Conservation (phyloP, 306 rosid species). For the Cucumis sativus region Cucumber_9930_V3 NC_026656.2:4878001-4878500, state of each 20-base stretch:
- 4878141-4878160: background rate
- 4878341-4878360: background rate
- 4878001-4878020: background rate
- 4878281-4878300: background rate
- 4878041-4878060: background rate
- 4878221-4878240: background rate
- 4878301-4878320: background rate
- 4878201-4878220: background rate
- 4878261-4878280: no score
- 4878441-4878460: constrained; percentile 60
- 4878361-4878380: constrained; percentile 6
- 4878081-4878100: background rate
- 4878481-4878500: constrained; percentile 98
- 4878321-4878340: background rate
- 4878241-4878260: no score
- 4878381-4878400: constrained; percentile 75
- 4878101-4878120: no score
- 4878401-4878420: constrained; percentile 86
- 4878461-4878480: constrained; percentile 66
- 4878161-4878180: background rate
- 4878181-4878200: background rate
- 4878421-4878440: constrained; percentile 84
- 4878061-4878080: background rate
- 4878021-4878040: background rate
- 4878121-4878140: background rate